Evolutionary conservation across 768 basidiomycete species (phyloP).

Genomic region (Lactifluus piperatus): DNA sequence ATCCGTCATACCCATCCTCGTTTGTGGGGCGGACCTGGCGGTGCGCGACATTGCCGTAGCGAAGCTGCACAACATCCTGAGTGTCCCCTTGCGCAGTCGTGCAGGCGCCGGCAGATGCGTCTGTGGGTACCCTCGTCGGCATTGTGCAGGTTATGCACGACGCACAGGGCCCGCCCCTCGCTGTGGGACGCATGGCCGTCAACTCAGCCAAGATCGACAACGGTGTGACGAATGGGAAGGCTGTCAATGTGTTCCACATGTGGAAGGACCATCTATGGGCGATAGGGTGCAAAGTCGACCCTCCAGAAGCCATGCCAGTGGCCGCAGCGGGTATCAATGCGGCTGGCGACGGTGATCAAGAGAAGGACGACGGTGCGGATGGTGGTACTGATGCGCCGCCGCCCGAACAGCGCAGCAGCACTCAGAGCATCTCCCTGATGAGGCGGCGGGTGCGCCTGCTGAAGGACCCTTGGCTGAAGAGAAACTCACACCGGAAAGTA

Average conservation of each 20-base stretch:
- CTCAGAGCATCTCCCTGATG: conserved; percentile 2
- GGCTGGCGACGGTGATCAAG: conserved; percentile 2
- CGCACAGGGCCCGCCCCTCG: conserved; percentile 50
- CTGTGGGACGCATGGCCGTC: conserved; percentile 65
- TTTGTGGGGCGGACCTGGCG: conserved; percentile 80
- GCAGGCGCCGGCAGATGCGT: conserved; percentile 37
- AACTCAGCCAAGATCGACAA: conserved; percentile 24
- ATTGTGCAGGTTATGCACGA: conserved; percentile 39
- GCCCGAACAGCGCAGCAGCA: conserved; percentile 22
- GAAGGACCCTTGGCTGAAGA: not conserved
- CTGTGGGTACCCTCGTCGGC: conserved; percentile 49
- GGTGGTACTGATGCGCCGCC: not conserved
- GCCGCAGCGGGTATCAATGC: conserved; percentile 12
- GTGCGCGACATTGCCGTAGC: conserved; percentile 33
- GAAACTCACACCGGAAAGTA: conserved; percentile 25
- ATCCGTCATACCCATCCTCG: conserved; percentile 59
- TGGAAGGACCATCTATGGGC: conserved; percentile 75
- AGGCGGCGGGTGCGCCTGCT: not conserved
- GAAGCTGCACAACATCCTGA: not conserved
- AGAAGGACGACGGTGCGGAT: conserved; percentile 11
- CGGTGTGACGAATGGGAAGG: conserved; percentile 56
- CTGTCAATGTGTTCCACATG: conserved; percentile 60
- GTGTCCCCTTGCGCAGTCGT: conserved; percentile 39
- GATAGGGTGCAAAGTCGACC: conserved; percentile 53
- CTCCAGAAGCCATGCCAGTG: conserved; percentile 34